Evolutionary conservation across 805 yeast species (phyloP), one percentile per base, ranked within the genome.

Genomic region (Monosporozyma siamensis): DNA sequence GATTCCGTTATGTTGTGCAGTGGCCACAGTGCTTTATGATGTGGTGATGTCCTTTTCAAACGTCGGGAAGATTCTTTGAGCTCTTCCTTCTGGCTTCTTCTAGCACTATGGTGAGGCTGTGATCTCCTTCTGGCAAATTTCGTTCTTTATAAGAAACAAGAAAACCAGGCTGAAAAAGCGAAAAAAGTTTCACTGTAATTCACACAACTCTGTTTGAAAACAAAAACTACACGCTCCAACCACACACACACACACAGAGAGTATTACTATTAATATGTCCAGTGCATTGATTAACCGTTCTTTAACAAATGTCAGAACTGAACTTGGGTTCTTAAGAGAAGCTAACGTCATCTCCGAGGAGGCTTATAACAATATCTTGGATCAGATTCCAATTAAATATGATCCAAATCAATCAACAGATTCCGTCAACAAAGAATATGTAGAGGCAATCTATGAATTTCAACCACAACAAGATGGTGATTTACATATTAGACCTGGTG

Each of bases 1-100:
- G 98, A 77, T 90, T 6, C 97, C 98, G 0, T 72, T 90, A 50
- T 74, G 82, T 43, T 85, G 89, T 77, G 94, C 79, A 0, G 61
- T 82, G 2, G 73, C 82, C 4, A 79, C 78, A 51, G 70, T 84
- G 5, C 56, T 87, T 34, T 83, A 75, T 59, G 77, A 82, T 55
- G 70, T 86, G 27, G 68, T 81, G 26, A 72, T 80, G 7, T 72
- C 61, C 42, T 53, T 49, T 39, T 41, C 55, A 6, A 46, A 55
- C 41, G 40, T 52, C 2, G 58, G 56, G 15, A 39, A 47, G 12
- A 12, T 32, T 17, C 35, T 32, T 7, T 27, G 14, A 12, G 14
- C n/a, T n/a, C n/a, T n/a, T n/a, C n/a, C n/a, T n/a, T n/a, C n/a
- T n/a, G n/a, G n/a, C n/a, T n/a, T n/a, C n/a, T n/a, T n/a, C n/a